Evolutionary conservation across 768 basidiomycete genomes (phyloP), one percentile per base, ranked within the genome.

Genomic region (Cubamyces sp.): DNA sequence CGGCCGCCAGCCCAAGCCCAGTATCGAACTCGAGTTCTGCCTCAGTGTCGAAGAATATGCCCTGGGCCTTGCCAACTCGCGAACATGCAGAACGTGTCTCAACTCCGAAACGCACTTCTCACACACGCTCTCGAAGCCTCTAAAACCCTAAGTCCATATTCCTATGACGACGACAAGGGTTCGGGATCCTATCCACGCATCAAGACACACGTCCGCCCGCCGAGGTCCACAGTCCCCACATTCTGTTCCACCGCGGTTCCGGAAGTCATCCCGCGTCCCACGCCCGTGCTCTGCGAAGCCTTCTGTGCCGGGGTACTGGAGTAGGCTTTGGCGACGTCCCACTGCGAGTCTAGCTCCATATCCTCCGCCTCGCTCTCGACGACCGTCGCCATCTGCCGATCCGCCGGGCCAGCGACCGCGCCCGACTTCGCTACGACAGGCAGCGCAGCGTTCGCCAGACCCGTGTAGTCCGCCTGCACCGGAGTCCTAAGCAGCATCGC

Each of bases 291-390:
- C 50, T 25, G 39, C 18, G 16, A 26, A 41, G 26, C 21, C 48
- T 43, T 53, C 50, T 59, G 42, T 37, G 23, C 42, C 23, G 40
- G 60, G 21, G 64, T 65, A 2, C 66, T 34, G 9, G 34, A 67
- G 55, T 68, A 69, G 14, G 64, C 60, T 46, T 42, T 46, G 26
- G 71, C 69, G 30, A 72, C 66, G 45, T 70, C 68, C 68, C 68
- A 70, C 45, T 69, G 64, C 55, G 34, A 52, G 18, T 64, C 61
- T 25, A 62, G 42, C 21, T 56, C 56, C 42, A 53, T 54, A 15
- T 57, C 60, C 51, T 56, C 41, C 48, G 42, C 26, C 57, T 57
- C 58, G 39, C 55, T 51, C 49, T 54, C 58, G 11, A 48, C 40
- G 6, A 52, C 28, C 9, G 25, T 51, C 54, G 60, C 48, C 61